Base-by-base conservation (phyloP, 2,329 filamentous ascomycete species). In the Elsinoe ampelina region DNA sequence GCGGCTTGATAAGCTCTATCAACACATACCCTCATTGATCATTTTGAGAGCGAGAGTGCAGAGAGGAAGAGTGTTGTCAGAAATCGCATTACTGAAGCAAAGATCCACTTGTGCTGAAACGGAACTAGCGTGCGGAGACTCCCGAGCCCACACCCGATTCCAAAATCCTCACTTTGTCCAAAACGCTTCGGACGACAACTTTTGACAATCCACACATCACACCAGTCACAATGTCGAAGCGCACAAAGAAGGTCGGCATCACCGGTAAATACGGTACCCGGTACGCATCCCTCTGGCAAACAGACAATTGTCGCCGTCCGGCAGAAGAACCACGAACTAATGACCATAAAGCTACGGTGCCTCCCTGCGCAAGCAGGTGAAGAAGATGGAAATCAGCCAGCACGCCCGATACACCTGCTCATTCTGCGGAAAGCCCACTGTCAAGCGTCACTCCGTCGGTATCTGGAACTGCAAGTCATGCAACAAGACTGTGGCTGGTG, bases 311-410 rank as follows among this genome's bases (percentile, higher is more conserved):
- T 35, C 19, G 50, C 34, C 2, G 15, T 30, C 50, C 15, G 35
- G 34, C 19, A 15, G 12, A 6, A 19, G 39, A 42, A 32, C 15
- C 15, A 38, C 12, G 19, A 6, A 47, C 54, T 41, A 42, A 51
- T 38, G 50, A 32, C 45, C 26, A 22, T 43, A 51, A 68, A 92
- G 89, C 84, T 95, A 95, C 79, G 93, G 92, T 91, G 92, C 93
- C 75, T 97, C 93, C 72, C 89, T 97, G 79, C 89, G 92, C 80
- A 95, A 95, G 83, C 90, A 90, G 77, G 86, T 93, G 74, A 97
- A 97, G 89, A 96, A 96, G 88, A 95, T 96, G 87, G 93, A 97
- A 86, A 88, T 97, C 77, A 88, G 89, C 71, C 93, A 97, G 79
- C 93, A 98, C 83, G 89, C 90, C 80, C 87, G 87, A 76, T 97